Conservation (phyloP, 176 grass and related monocot genomes). For the Poa pratensis region DNA sequence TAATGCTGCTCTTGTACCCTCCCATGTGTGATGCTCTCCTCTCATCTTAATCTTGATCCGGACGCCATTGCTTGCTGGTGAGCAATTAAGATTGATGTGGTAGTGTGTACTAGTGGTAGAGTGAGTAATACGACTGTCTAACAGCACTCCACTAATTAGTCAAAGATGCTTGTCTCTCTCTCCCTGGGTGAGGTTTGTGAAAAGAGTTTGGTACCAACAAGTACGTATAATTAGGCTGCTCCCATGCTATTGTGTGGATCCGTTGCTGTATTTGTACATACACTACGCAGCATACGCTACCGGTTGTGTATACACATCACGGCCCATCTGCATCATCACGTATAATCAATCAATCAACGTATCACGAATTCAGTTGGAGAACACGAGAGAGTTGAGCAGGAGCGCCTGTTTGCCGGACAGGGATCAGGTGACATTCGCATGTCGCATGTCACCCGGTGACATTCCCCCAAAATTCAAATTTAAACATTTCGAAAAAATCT, state of each 20-base stretch:
- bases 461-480: too few species aligned
- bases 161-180: not conserved
- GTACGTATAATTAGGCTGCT: not conserved
- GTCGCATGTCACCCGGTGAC: too few species aligned
- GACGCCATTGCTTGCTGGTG: slow-evolving; percentile 6
- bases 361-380: too few species aligned
- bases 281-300: too few species aligned
- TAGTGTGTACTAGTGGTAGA: not conserved
- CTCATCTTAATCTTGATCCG: not conserved
- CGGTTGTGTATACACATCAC: not conserved
- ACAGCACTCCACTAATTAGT: too few species aligned
- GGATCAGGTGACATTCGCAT: too few species aligned
- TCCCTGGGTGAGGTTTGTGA: not conserved
- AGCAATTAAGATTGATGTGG: not conserved
- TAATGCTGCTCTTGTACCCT: not conserved
- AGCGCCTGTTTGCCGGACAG: too few species aligned
- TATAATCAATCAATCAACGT: too few species aligned
- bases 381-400: too few species aligned
- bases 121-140: not conserved
- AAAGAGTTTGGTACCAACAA: not conserved
- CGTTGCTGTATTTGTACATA: not conserved
- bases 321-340: slow-evolving; percentile 4
- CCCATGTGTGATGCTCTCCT: not conserved
- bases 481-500: too few species aligned
- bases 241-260: not conserved